Base-by-base conservation (phyloP, 2,329 filamentous ascomycete genomes). In the Venturia effusa region DNA sequence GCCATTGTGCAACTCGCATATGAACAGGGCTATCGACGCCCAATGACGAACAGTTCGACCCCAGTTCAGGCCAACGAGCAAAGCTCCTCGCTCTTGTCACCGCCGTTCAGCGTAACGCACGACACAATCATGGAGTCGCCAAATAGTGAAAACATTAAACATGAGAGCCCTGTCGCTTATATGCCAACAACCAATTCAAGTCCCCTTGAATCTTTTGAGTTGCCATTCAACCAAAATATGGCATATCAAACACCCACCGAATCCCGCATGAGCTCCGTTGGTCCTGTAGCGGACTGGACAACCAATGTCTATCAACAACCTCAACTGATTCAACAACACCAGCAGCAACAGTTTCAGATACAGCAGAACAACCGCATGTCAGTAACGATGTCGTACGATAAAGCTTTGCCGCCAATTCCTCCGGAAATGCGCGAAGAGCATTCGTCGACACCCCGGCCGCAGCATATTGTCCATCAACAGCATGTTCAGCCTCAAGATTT, bases 1-100 rank as follows among this genome's bases (percentile, higher is more conserved):
- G 32, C 57, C 15, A 62, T 66, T 59, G 64, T 43, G 7, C 51
- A 66, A 34, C 24, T 57, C 24, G 64, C 65, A 19, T 65, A 66
- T 37, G 64, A 62, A 11, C 45, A 64, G 45, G 64, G 64, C 22
- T 60, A 60, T 22, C 51, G 62, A 10, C 45, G 61, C n/a, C 61
- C 61, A 34, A 48, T 62, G 22, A 24, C 51, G 27, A 57, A 34
- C 27, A 60, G n/a, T 17, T 63, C 61, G 37, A 48, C 24, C 27
- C 61, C 61, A 10, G 34, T 43, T 4, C 22, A 62, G 15, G 19
- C 34, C 4, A 17, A 39, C 2, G 43, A 41, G 4, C 34, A 60
- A 7, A 60, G 27, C 37, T 27, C 55, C 3, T 62, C 61, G 8
- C 30, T 63, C 1, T 19, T 63, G 43, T 63, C 61, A 8, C 61